phyloP scores from a whole-genome alignment of 768 basidiomycete species.

The Termitomyces bulborhizus region DNA sequence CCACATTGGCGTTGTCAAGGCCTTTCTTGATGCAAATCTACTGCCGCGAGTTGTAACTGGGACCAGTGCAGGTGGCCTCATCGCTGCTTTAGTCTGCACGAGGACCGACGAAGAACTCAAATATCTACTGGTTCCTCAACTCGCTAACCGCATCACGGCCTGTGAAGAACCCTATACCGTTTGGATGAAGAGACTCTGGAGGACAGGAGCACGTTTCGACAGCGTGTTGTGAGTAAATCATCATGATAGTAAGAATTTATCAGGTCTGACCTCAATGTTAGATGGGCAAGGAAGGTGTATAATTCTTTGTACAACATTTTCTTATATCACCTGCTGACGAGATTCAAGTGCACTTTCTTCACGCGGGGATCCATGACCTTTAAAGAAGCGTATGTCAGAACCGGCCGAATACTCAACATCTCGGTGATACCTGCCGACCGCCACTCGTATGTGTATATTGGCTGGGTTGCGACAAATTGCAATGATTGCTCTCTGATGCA shows the following conservation, averaged over 20 bases:
- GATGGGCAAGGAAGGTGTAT: conserved; percentile 86
- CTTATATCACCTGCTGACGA: neutral
- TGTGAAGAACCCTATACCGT: conserved; percentile 70
- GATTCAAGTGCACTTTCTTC: conserved; percentile 71
- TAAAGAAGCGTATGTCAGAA: conserved; percentile 87
- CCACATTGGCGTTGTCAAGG: conserved; percentile 88
- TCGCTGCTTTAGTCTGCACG: conserved; percentile 74
- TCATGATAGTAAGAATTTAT: neutral
- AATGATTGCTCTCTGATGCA: conserved; percentile 21
- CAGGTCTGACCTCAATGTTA: conserved; percentile 3
- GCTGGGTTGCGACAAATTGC: neutral
- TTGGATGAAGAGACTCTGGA: conserved; percentile 69
- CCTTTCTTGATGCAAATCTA: conserved; percentile 80
- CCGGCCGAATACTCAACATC: conserved; percentile 90
- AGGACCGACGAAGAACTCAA: conserved; percentile 85
- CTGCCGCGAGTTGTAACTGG: conserved; percentile 92
- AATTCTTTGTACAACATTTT: neutral
- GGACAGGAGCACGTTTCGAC: conserved; percentile 94
- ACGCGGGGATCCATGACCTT: conserved; percentile 94
- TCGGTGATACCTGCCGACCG: conserved; percentile 88
- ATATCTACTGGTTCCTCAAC: conserved; percentile 66
- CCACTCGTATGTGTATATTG: conserved; percentile 53
- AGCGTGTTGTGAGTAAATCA: conserved; percentile 43
- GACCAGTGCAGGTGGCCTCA: conserved; percentile 87
- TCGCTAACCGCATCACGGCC: conserved; percentile 80